Evolutionary conservation across 352 stramenopile species (phyloP), one percentile per base, ranked within the genome.

Genomic region (Phytophthora pisi): DNA sequence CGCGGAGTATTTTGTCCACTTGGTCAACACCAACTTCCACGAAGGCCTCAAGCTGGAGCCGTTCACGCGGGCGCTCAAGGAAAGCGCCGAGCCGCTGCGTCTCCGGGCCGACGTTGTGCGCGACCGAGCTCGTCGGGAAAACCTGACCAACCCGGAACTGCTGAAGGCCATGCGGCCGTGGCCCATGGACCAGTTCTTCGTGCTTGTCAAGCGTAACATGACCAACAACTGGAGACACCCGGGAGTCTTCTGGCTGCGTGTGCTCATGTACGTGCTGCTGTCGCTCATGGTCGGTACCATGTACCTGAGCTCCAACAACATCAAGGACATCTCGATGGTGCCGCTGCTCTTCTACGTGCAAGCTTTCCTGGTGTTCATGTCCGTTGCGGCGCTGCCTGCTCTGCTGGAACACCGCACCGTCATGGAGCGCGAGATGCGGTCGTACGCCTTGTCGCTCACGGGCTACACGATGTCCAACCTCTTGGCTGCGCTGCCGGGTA

Each of bases 291-390:
- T 92, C 49, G 86, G 88, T 30, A 89, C 86, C 49, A 92, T 95
- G 82, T 93, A 90, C 72, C 40, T 91, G 20, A 77, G 60, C 38
- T 77, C 85, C 2, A 85, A 88, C 62, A 13, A 47, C 0, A 64
- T 78, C 36, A 84, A 82, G 61, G 40, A 69, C 18, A 10, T 45
- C 1, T 72, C 72, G 1, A 79, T 88, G 30, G 79, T 90, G 28
- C 76, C 88, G 13, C 72, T 97, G 47, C 72, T 97, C 18, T 97
- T 97, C 73, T 97, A 95, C 77, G 82, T 95, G 24, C 87, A 96
- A 60, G 90, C 90, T 36, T 98, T 98, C 66, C 78, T 97, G 47
- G 88, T 96, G 28, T 97, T 97, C 73, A 98, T 98, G 91, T 93
- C 79, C n/a, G 85, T 97, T 7, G 91, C 91, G 0, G 85, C 84